Evolutionary conservation across 441 rosid genomes (phyloP).

Genomic region (Kokia cookei): DNA sequence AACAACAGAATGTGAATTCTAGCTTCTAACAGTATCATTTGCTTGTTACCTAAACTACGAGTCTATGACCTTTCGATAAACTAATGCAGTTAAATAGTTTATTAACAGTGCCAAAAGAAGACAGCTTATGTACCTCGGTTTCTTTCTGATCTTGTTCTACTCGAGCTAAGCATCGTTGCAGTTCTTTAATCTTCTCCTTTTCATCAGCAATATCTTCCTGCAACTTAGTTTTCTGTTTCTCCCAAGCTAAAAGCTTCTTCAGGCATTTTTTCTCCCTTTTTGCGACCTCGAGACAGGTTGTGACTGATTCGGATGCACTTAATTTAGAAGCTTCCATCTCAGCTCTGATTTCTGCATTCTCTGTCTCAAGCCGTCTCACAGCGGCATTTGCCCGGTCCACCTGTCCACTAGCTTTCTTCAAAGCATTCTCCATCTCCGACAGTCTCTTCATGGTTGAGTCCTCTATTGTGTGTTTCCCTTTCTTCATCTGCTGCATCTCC

Average conservation of each 20-base stretch:
- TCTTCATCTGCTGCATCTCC: conserved; percentile 68
- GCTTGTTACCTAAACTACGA: background rate
- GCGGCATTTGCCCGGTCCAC: conserved; percentile 69
- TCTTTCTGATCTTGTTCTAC: conserved; percentile 56
- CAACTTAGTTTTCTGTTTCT: conserved; percentile 76
- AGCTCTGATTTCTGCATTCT: conserved; percentile 87
- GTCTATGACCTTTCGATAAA: background rate
- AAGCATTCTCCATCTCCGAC: conserved; percentile 78
- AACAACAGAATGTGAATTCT: background rate
- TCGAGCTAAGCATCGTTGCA: conserved; percentile 47
- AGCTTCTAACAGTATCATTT: background rate
- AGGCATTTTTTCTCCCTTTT: conserved; percentile 78
- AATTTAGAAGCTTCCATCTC: conserved; percentile 92
- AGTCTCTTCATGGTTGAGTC: conserved; percentile 71
- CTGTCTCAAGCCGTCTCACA: conserved; percentile 69
- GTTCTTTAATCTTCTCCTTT: conserved; percentile 67
- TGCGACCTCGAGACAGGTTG: conserved; percentile 64
- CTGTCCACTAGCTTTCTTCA: conserved; percentile 76
- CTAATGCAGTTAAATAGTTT: background rate
- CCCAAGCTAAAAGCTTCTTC: conserved; percentile 83
- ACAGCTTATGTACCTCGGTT: conserved; percentile 50
- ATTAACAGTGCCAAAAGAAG: background rate
- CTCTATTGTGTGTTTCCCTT: conserved; percentile 75
- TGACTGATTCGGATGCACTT: conserved; percentile 82
- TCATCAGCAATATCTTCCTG: conserved; percentile 66